Evolutionary conservation across 768 basidiomycete genomes (phyloP), one percentile per base, ranked within the genome.

Genomic region (Trametes cinnabarina): DNA sequence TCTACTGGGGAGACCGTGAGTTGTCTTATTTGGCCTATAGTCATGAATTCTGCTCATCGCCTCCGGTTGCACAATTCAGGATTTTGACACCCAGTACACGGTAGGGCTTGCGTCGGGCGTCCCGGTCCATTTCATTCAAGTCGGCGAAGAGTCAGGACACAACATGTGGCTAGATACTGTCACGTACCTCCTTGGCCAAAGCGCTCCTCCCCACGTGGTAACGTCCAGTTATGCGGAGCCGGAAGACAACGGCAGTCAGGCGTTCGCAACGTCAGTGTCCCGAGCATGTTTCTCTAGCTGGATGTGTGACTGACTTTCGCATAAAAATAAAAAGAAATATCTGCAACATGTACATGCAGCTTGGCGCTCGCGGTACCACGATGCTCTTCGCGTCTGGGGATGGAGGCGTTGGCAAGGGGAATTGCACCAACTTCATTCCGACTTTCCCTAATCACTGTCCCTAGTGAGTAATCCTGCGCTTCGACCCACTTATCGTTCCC

Each of bases 341-440:
- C 37, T 76, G 73, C 62, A 72, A 72, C 52, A 65, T 65, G 23
- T 73, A 71, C 60, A 60, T 63, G 47, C 70, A 71, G 58, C 68
- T 76, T n/a, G 72, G 72, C 22, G 70, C 73, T 12, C 71, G 69
- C 34, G 74, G 74, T 20, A 63, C 66, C 4, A 72, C 71, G 5
- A 62, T 75, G 52, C 59, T 76, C 17, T 75, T 74, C 65, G 67
- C 72, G 0, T 73, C 75, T 9, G 75, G 74, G 20, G 73, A 75
- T 52, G 70, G 70, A 25, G 74, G 73, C 52, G 73, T 73, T 7
- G 67, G 69, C 46, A 25, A 50, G 25, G 37, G 39, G 8, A 37
- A 44, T 20, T 73, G 72, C 66, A 65, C 56, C n/a, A 67, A 52
- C 30, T 76, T 74, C 66, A 47, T 72, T 10, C 66, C 69, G 3